Base-by-base conservation (phyloP, 257 asterid species). In the Sherardia arvensis region DNA sequence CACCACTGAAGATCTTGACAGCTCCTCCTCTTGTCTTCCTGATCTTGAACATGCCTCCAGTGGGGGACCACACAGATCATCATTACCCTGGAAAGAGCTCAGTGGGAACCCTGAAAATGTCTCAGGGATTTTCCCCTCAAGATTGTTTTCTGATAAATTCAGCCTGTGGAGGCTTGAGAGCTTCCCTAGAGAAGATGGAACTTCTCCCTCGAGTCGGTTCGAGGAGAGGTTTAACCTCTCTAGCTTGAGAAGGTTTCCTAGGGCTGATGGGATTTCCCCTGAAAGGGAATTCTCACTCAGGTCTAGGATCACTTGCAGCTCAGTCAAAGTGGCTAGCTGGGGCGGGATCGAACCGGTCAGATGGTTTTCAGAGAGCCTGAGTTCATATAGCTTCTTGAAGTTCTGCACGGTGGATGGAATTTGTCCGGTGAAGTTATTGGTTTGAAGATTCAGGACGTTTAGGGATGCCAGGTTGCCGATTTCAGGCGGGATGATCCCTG, bases 331-430 rank as follows among this genome's bases (percentile, higher is more conserved):
- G 73, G 96, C 95, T 22, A 91, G 47, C 59, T 76, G 90, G 9
- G 71, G 64, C 4, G 96, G 95, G 23, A 91, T 83, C n/a, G 71
- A 30, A n/a, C 98, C 96, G 4, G 71, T 64, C 8, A 91, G 71
- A 14, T 65, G 62, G 81, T 91, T 91, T 20, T 83, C 84, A 0
- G 98, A 91, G 2, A 91, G 85, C 72, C 93, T 72, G 40, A 91
- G 92, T 53, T 91, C 98, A 58, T 66, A 91, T 5, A 88, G 90
- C 77, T 91, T 91, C 79, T 68, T 81, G 70, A 95, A 88, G 14
- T 83, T 87, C 71, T 83, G 89, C 38, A 91, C 72, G 32, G 86
- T 66, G 6, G 84, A 62, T 18, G 96, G 98, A 66, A 91, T 88
- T 23, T 70, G 18, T 2, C 95, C 94, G 17, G 86, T 83, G 7